Conservation (phyloP, 164 flowering plant genomes). For the Magnolia sinica region DNA sequence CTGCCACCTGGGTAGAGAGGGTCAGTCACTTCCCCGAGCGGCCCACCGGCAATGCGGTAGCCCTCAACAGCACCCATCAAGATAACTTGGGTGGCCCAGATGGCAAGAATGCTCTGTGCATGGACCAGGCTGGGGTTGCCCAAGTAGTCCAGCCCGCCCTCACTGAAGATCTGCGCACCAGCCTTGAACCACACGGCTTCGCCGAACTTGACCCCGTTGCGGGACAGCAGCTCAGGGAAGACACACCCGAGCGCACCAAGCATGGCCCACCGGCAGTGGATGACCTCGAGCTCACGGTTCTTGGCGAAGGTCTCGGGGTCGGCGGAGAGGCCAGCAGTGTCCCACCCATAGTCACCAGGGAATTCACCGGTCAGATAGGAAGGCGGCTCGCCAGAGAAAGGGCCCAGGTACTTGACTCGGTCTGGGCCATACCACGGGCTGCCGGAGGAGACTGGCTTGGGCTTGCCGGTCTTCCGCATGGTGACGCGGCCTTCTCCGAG, state of each 20-base stretch:
- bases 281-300: conserved; percentile 21
- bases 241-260: conserved; percentile 14
- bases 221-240: conserved; percentile 16
- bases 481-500: conserved; percentile 16
- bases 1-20: conserved; percentile 22
- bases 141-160: conserved; percentile 20
- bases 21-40: conserved; percentile 14
- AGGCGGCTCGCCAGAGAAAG: conserved; percentile 7
- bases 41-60: conserved; percentile 19
- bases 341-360: conserved; percentile 18
- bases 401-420: conserved; percentile 19
- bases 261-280: conserved; percentile 19
- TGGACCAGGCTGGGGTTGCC: conserved; percentile 20
- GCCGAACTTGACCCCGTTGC: conserved; percentile 20
- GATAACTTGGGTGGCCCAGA: conserved; percentile 19
- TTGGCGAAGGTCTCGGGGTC: conserved; percentile 22
- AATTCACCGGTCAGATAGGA: conserved; percentile 15
- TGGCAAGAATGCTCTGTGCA: conserved; percentile 19
- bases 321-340: conserved; percentile 20
- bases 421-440: conserved; percentile 22
- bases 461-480: conserved; percentile 15
- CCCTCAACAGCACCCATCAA: conserved; percentile 21
- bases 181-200: conserved; percentile 24
- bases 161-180: conserved; percentile 20
- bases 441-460: conserved; percentile 12